Percentiles rank a stretch among this genome's conserved stretches.
These are phyloP conservation scores for Silene uniflora DNA, from an alignment of 148 eudicot genomes.

Conservation along the genomic window DNA sequence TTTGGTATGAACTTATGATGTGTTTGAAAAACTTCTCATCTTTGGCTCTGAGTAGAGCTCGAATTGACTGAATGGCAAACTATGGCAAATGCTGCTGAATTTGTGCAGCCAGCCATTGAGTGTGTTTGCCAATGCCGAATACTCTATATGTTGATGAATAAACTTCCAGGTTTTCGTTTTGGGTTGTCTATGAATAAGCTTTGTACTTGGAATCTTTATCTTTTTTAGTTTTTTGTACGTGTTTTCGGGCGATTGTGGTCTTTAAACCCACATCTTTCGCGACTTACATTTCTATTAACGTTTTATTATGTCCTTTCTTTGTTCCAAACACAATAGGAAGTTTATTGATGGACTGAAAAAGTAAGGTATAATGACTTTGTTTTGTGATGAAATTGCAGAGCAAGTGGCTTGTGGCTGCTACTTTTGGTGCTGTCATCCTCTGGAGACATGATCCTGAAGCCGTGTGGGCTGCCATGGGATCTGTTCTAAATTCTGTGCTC, in stretches of 20 bases:
- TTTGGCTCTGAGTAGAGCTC: background rate
- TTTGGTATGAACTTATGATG: background rate
- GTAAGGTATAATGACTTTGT: background rate
- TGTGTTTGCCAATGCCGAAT: background rate
- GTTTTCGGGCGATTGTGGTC: too few species aligned
- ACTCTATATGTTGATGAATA: background rate
- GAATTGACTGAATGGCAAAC: background rate
- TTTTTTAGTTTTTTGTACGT: too few species aligned
- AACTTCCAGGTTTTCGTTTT: background rate
- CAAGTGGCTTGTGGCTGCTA: conserved; percentile 64
- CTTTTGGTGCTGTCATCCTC: conserved; percentile 42
- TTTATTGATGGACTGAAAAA: background rate
- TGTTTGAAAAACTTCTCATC: background rate
- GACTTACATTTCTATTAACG: background rate
- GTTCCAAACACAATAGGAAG: too few species aligned
- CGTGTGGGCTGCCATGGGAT: conserved; percentile 73
- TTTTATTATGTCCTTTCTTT: too few species aligned
- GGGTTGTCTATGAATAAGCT: too few species aligned
- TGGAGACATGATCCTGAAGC: conserved; percentile 83
- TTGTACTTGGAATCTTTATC: too few species aligned
- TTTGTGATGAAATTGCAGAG: conserved; percentile 47
- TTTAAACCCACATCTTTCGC: background rate
- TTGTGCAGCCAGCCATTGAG: background rate
- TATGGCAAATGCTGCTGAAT: background rate
- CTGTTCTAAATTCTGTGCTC: conserved; percentile 44